Base-by-base conservation (phyloP, 148 eudicot species). In the Rhododendron henanense region DNA sequence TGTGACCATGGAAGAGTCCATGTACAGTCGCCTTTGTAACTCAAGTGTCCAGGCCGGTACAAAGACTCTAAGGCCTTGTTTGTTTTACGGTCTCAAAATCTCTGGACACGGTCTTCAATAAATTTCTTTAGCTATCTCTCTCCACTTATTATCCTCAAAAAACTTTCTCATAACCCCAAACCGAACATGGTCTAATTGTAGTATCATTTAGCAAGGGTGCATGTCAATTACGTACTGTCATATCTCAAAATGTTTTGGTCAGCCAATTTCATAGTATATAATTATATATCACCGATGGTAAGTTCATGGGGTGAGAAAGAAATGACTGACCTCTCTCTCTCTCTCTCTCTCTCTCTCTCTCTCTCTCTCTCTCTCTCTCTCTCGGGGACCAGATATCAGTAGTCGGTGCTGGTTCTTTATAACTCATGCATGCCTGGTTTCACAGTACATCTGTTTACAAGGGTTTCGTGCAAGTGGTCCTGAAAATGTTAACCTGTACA, bases 361-460 rank as follows among this genome's bases (percentile, higher is more conserved):
- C 73, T 82, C 31, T 28, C 48, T 51, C 57, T 51, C 65, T 76
- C 59, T 21, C 50, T 82, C 73, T 82, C 31, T 28, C 48, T 41
- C 28, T 47, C 44, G 21, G 85, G 86, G 84, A 86, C 81, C 89
- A 89, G 57, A 61, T 79, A 87, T 65, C 84, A 85, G 69, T 51
- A 88, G 90, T 85, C 84, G 92, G 87, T 85, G 89, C 85, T 90
- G 87, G 84, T 87, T 92, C 88, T 91, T 91, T 90, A 88, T 88
- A 86, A 87, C 88, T 90, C 88, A 86, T 91, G 65, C 65, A 19
- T 59, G n/a, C n/a, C 65, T 59, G 90, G 90, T 84, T 91, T 91
- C n/a, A 5, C n/a, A 19, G 87, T 89, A 53, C 21, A 79, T 88
- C 78, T 87, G 78, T 88, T 89, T 25, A 90, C 91, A 87, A 59